Conservation (phyloP, 768 basidiomycete species). For the Xerocomus potaroensis region DNA sequence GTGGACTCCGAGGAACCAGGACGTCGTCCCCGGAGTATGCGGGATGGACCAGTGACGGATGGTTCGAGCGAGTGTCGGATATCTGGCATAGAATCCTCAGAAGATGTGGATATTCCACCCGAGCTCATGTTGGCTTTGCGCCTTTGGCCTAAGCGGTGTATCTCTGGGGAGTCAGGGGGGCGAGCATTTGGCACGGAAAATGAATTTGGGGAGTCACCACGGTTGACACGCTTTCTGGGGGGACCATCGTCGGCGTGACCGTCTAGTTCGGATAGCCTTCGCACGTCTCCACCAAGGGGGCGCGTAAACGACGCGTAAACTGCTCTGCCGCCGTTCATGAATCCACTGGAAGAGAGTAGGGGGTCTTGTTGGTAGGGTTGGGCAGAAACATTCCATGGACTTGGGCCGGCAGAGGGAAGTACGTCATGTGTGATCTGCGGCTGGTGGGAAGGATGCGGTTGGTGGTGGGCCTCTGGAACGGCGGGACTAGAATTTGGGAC, state of each 20-base stretch:
- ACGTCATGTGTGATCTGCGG: constrained; percentile 40
- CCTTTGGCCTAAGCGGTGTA: constrained; percentile 49
- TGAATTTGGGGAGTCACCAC: constrained; percentile 40
- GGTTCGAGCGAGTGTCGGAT: constrained; percentile 37
- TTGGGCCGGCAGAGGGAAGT: constrained; percentile 38
- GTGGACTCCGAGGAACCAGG: constrained; percentile 29
- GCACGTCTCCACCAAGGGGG: constrained; percentile 32
- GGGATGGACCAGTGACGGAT: constrained; percentile 39
- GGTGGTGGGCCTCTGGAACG: constrained; percentile 36
- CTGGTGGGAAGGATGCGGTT: constrained; percentile 37
- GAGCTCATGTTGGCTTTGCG: constrained; percentile 36
- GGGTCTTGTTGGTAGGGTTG: constrained; percentile 43
- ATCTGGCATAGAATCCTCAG: constrained; percentile 66
- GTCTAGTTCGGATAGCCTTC: constrained; percentile 37
- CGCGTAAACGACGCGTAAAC: constrained; percentile 55
- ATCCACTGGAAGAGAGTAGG: constrained; percentile 56
- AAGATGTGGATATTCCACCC: constrained; percentile 52
- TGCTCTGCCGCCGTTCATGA: constrained; percentile 40
- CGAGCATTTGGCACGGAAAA: constrained; percentile 17
- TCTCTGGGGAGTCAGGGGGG: constrained; percentile 53
- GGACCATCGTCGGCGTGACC: constrained; percentile 50
- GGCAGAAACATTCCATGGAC: constrained; percentile 35
- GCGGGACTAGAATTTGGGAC: constrained; percentile 76
- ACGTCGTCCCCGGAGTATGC: constrained; percentile 50
- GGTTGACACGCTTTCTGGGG: constrained; percentile 68